phyloP scores from a whole-genome alignment of 352 stramenopile genomes.

The Elongisporangium anandrum region DNA sequence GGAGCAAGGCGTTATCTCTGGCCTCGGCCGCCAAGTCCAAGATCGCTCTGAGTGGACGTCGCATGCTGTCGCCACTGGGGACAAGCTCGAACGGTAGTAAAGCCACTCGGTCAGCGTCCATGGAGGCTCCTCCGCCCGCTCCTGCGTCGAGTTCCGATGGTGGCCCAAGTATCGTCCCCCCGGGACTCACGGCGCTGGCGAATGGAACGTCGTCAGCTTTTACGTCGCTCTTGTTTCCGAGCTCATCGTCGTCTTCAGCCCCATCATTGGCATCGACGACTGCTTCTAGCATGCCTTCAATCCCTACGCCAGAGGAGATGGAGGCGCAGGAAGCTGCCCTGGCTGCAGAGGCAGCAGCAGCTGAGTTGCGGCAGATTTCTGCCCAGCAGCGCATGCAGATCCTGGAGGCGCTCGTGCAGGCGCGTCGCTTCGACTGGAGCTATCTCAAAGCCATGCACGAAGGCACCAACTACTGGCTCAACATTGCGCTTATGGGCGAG shows the following conservation, averaged over 20 bases:
- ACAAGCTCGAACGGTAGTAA: constrained; percentile 7
- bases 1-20: constrained; percentile 34
- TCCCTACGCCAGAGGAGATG: constrained; percentile 9
- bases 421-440: constrained; percentile 67
- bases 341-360: constrained; percentile 6
- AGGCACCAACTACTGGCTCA: constrained; percentile 79
- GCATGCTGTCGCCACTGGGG: constrained; percentile 44
- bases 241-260: constrained; percentile 39
- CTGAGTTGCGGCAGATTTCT: constrained; percentile 43
- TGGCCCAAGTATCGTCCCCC: background rate
- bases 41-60: constrained; percentile 42
- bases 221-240: constrained; percentile 13
- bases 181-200: background rate
- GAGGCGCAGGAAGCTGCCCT: constrained; percentile 8
- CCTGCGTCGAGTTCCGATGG: background rate
- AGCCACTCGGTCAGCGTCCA: background rate
- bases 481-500: constrained; percentile 66
- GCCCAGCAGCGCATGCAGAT: constrained; percentile 66
- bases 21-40: constrained; percentile 44
- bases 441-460: constrained; percentile 82
- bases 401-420: constrained; percentile 69
- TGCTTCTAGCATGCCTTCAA: background rate
- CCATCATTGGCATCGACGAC: constrained; percentile 12
- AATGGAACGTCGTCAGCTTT: constrained; percentile 10
- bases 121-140: background rate